Percentiles rank a stretch among this genome's conserved stretches.
Evolutionary conservation across 2,329 filamentous ascomycete species (phyloP).

Genomic region (Thelonectria discophora): DNA sequence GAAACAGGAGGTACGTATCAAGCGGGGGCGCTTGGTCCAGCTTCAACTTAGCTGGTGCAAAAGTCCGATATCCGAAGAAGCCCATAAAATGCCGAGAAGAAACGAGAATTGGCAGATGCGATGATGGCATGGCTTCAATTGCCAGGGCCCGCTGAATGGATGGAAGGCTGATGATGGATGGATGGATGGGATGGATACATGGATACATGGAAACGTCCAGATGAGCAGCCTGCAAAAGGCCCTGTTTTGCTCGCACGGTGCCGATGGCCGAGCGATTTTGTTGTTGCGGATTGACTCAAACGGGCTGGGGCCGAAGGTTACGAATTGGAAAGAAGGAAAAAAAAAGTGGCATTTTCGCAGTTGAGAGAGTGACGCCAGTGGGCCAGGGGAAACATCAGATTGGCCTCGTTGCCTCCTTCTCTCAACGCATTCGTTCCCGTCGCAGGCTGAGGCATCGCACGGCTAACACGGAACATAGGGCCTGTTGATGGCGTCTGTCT

Average conservation of each 20-base stretch:
- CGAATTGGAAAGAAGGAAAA: constrained; percentile 5
- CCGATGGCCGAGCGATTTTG: constrained; percentile 19
- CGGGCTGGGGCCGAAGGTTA: constrained; percentile 10
- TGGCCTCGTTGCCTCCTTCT: neutral
- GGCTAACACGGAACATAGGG: constrained; percentile 26
- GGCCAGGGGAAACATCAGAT: neutral
- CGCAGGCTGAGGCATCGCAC: constrained; percentile 20
- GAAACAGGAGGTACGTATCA: too few species aligned
- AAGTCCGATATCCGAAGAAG: constrained; percentile 11
- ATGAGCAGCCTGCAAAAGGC: neutral
- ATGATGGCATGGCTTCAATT: neutral
- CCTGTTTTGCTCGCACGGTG: constrained; percentile 18
- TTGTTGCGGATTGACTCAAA: constrained; percentile 16
- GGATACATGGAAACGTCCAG: neutral
- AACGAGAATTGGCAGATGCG: neutral
- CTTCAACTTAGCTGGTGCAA: neutral
- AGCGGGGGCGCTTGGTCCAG: neutral
- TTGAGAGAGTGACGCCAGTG: neutral
- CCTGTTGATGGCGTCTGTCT: constrained; percentile 16
- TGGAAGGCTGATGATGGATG: neutral
- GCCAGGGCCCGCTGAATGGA: neutral
- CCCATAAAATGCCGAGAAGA: constrained; percentile 4
- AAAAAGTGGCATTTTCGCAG: neutral
- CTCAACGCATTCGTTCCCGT: neutral
- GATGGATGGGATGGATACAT: neutral